These are phyloP conservation scores for Beauveria scarabaeidicola DNA, from an alignment of 2,329 filamentous ascomycete genomes.

Conservation along the genomic window DNA sequence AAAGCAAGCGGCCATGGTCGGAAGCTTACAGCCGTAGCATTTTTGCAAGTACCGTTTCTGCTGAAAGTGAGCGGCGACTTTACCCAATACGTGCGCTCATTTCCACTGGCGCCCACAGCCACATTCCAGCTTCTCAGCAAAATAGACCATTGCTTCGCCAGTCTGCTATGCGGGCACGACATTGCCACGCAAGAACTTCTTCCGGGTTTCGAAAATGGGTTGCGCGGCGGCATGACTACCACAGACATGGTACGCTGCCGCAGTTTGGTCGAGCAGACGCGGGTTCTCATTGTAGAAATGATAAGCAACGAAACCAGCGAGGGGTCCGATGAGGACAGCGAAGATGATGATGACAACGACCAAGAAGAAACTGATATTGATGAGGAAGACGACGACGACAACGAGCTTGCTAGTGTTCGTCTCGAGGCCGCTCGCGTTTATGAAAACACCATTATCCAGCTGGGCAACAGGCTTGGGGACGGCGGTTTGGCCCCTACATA, in stretches of 20 bases:
- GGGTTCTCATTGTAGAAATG: conserved; percentile 61
- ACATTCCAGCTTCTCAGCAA: conserved; percentile 68
- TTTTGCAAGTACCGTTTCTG: conserved; percentile 74
- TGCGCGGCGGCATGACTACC: conserved; percentile 57
- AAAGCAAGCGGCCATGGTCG: background rate
- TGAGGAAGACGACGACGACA: conserved; percentile 26
- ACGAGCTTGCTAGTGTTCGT: conserved; percentile 37
- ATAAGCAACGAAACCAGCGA: conserved; percentile 36
- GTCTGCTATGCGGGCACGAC: conserved; percentile 60
- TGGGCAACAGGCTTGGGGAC: conserved; percentile 59
- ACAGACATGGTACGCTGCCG: conserved; percentile 86
- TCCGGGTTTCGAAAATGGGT: conserved; percentile 59
- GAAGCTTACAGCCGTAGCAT: conserved; percentile 39
- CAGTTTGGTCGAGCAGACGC: conserved; percentile 68
- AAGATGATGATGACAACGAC: background rate
- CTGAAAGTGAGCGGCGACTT: conserved; percentile 68
- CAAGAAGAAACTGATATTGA: conserved; percentile 15
- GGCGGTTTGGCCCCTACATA: background rate
- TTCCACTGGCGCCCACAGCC: conserved; percentile 50
- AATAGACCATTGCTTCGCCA: conserved; percentile 75
- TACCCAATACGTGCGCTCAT: conserved; percentile 62
- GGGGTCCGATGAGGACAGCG: background rate
- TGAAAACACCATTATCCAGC: conserved; percentile 65
- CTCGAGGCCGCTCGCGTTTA: conserved; percentile 71
- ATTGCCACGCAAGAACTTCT: conserved; percentile 55